phyloP scores from a whole-genome alignment of 2,329 filamentous ascomycete genomes.

The Sporothrix schenckii region DNA sequence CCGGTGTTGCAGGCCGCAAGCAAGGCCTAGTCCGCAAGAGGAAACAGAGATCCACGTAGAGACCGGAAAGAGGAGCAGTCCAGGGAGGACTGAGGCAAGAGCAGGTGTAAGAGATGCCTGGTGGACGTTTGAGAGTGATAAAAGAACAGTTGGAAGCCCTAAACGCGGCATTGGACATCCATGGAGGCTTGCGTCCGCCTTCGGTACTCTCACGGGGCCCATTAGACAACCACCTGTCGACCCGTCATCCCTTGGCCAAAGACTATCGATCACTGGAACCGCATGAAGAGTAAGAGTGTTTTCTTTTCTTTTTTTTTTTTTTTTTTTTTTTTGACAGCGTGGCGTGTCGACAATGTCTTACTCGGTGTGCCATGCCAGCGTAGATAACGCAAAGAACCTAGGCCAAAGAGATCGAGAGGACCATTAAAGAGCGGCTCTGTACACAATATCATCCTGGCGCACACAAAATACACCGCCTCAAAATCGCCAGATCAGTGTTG shows the following conservation, averaged over 20 bases:
- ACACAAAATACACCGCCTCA: no score
- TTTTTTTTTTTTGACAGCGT: not conserved
- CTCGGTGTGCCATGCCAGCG: constrained; percentile 20
- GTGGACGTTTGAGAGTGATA: not conserved
- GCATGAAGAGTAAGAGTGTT: not conserved
- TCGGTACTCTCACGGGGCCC: constrained; percentile 22
- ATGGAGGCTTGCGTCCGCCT: constrained; percentile 27
- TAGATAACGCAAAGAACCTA: not conserved
- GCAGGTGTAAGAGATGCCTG: not conserved
- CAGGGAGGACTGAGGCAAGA: not conserved
- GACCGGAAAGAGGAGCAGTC: not conserved
- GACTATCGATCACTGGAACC: constrained; percentile 9
- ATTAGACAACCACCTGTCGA: constrained; percentile 1
- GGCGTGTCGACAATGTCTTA: constrained; percentile 28
- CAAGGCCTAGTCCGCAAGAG: not conserved
- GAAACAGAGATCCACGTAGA: not conserved
- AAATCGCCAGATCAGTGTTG: no score
- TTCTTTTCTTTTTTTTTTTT: not conserved
- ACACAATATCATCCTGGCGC: no score
- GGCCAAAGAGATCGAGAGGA: not conserved
- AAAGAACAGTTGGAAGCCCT: not conserved
- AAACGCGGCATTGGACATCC: not conserved
- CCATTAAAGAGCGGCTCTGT: no score
- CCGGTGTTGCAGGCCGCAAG: not conserved
- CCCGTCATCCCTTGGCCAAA: constrained; percentile 6